A percentile compares a stretch with the other conserved stretches of the same genome.
Conservation (phyloP, 2,329 filamentous ascomycete species). For the Fusarium temperatum region DNA sequence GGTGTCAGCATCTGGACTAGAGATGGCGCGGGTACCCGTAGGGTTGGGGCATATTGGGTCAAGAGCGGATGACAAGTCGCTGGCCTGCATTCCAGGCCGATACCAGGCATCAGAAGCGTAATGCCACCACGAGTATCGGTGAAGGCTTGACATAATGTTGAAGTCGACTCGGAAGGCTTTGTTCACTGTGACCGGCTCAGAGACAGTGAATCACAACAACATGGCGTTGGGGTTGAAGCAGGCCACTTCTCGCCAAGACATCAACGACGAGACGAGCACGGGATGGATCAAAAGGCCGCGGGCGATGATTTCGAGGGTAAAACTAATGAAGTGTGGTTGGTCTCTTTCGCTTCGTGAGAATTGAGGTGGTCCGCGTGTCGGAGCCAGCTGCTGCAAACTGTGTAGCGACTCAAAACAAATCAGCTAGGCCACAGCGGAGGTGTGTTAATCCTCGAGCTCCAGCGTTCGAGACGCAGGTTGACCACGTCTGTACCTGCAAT, state of each 20-base stretch:
- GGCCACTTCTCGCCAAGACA: not conserved
- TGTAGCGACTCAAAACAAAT: not conserved
- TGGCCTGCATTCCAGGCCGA: not conserved
- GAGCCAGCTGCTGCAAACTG: not conserved
- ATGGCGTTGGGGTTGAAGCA: not conserved
- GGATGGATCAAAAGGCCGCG: not conserved
- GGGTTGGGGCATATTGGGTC: not conserved
- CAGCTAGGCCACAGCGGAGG: not conserved
- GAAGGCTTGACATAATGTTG: not conserved
- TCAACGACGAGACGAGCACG: not conserved
- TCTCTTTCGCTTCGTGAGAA: not conserved
- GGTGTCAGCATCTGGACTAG: not conserved
- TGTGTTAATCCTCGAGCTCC: fast-evolving
- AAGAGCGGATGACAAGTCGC: not conserved
- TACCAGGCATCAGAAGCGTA: fast-evolving
- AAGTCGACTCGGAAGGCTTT: not conserved
- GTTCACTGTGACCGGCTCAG: no score
- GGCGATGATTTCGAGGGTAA: not conserved
- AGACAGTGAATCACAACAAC: no score
- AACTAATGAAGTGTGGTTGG: fast-evolving
- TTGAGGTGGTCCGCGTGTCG: not conserved
- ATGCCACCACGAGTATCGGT: fast-evolving
- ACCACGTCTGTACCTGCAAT: not conserved
- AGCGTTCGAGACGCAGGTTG: fast-evolving
- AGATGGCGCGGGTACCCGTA: fast-evolving